phyloP scores from a whole-genome alignment of 163 green algal genomes.

The Scenedesmus sp. region DNA sequence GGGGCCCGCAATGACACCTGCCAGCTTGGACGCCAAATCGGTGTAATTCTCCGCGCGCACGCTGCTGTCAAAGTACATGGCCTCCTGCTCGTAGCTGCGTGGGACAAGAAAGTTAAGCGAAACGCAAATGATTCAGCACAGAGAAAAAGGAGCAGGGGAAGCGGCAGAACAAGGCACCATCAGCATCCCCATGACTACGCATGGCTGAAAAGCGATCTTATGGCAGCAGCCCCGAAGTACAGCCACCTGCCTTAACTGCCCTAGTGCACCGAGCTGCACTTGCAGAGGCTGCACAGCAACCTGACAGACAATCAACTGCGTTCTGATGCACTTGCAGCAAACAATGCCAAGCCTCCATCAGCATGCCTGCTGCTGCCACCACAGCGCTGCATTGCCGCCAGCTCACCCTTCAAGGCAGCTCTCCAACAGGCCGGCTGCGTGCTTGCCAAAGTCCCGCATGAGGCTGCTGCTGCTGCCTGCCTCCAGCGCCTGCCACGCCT shows the following conservation, averaged over 20 bases:
- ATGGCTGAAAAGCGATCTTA: no score
- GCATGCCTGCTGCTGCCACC: no score
- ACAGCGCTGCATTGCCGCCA: no score
- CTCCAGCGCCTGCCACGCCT: conserved; percentile 75
- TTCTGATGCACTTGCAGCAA: no score
- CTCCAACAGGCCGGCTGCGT: conserved; percentile 71
- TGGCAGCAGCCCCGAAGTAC: no score
- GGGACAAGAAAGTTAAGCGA: not conserved
- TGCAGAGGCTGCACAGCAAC: no score
- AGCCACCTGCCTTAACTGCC: no score
- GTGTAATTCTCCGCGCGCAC: conserved; percentile 80
- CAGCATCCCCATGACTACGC: not conserved
- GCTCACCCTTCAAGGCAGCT: conserved; percentile 81
- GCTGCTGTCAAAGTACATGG: conserved; percentile 91
- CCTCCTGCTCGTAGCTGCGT: conserved; percentile 93
- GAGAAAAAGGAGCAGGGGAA: not conserved
- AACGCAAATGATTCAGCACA: not conserved
- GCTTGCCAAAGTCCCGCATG: conserved; percentile 79
- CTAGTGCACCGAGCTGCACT: no score
- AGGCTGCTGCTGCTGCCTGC: conserved; percentile 56
- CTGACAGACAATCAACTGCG: no score
- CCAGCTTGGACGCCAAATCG: conserved; percentile 72
- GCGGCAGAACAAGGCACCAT: not conserved
- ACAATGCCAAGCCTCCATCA: no score
- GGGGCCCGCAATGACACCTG: conserved; percentile 56